Conservation (phyloP, 2,329 filamentous ascomycete genomes). For the Magnaporthales sp. region DNA sequence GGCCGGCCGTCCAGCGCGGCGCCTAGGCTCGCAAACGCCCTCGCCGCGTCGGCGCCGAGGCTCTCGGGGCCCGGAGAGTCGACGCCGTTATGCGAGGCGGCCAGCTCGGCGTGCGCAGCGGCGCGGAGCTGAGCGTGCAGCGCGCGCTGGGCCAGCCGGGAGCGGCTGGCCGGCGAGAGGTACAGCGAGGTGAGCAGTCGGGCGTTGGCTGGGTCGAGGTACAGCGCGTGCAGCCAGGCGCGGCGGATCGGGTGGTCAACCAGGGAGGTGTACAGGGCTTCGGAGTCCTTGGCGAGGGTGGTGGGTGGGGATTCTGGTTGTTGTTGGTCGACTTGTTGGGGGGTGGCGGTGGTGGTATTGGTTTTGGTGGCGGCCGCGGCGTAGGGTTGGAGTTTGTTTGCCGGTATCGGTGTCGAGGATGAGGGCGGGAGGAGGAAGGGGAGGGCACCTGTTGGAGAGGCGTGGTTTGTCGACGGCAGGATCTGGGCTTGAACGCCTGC, state of each 20-base stretch:
- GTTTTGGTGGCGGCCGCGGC: constrained; percentile 7
- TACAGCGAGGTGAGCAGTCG: constrained; percentile 64
- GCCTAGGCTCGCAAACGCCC: constrained; percentile 38
- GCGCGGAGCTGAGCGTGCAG: constrained; percentile 58
- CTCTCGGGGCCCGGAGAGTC: constrained; percentile 12
- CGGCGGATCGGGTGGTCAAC: constrained; percentile 70
- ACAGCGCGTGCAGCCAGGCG: constrained; percentile 83
- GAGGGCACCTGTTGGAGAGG: constrained; percentile 78
- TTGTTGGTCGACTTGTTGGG: constrained; percentile 13
- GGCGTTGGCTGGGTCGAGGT: constrained; percentile 63
- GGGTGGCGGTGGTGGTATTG: constrained; percentile 12
- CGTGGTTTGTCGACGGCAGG: constrained; percentile 79
- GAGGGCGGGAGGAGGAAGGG: constrained; percentile 67
- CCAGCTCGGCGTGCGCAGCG: constrained; percentile 60
- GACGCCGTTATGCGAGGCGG: constrained; percentile 7
- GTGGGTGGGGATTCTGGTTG: constrained; percentile 5
- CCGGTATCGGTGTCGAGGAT: constrained; percentile 13
- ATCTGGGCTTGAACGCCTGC: constrained; percentile 58
- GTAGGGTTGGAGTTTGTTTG: constrained; percentile 16
- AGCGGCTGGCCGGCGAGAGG: constrained; percentile 52
- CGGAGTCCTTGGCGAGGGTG: neutral
- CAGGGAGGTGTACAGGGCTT: constrained; percentile 63
- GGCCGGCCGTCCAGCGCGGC: constrained; percentile 15
- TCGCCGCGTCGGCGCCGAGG: constrained; percentile 33
- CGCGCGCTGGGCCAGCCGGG: constrained; percentile 51